phyloP scores from a whole-genome alignment of 108 stramenopile species.

The Fragilaria crotonensis region DNA sequence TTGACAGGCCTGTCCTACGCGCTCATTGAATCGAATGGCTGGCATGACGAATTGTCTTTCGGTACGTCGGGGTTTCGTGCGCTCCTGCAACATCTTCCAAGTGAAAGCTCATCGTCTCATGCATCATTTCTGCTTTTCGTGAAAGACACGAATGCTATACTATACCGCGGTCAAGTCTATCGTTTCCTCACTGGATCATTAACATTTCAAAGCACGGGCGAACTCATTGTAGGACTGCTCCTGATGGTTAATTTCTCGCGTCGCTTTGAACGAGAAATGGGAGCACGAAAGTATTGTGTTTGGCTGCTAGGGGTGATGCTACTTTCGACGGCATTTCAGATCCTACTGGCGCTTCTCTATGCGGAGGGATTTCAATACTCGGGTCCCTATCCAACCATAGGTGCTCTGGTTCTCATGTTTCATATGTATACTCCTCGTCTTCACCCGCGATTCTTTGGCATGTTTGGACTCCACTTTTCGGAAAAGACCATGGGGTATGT shows the following conservation, averaged over 20 bases:
- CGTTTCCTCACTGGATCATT: slow-evolving; percentile 31
- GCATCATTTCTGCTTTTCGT: not conserved
- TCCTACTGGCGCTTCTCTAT: slow-evolving; percentile 21
- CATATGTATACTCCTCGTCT: slow-evolving; percentile 52
- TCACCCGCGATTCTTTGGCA: slow-evolving; percentile 57
- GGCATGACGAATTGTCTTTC: slow-evolving; percentile 3
- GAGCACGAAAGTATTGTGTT: slow-evolving; percentile 41
- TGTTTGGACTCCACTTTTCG: slow-evolving; percentile 52
- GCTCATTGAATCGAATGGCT: slow-evolving; percentile 4
- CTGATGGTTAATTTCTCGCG: slow-evolving; percentile 38
- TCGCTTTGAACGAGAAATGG: slow-evolving; percentile 71
- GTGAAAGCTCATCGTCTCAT: not conserved
- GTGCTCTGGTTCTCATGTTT: slow-evolving; percentile 48
- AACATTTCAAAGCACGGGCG: slow-evolving; percentile 50
- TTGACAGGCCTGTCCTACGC: slow-evolving; percentile 31
- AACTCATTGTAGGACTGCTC: slow-evolving; percentile 43
- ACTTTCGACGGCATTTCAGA: slow-evolving; percentile 26
- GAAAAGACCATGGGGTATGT: slow-evolving; percentile 57
- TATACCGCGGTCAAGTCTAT: slow-evolving; percentile 32
- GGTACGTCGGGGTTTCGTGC: not conserved
- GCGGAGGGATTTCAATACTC: slow-evolving; percentile 20
- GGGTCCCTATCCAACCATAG: slow-evolving; percentile 46
- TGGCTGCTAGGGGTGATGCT: slow-evolving; percentile 25
- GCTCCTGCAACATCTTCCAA: not conserved
- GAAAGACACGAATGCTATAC: slow-evolving; percentile 21